Evolutionary conservation across 129 eudicot genomes (phyloP), one percentile per base, ranked within the genome.

Genomic region (Chrysanthemum lavandulifolium): DNA sequence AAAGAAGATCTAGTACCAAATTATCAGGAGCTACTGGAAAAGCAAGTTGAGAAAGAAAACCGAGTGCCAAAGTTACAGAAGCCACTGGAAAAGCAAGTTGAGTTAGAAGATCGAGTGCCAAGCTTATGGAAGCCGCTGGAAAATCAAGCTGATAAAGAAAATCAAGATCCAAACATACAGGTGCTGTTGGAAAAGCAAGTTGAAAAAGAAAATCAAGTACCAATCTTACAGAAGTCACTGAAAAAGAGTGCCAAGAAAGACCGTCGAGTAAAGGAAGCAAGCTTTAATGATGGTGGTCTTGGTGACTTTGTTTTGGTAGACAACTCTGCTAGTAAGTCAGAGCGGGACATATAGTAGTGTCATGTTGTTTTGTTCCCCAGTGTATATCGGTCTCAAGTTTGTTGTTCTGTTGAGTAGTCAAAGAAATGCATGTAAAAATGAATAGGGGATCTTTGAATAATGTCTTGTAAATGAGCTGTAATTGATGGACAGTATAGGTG

Each of bases 401-500:
- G 47, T 40, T 40, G 47, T 40, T 40, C 10, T 40, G 47, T 40
- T 40, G 52, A 15, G 29, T 69, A 53, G 33, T 10, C 13, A 33
- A 29, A 27, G 36, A 50, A 31, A 50, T 29, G 15, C 67, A 12
- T 69, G 75, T 77, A 52, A 40, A 10, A n/a, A 18, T 15, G 50
- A 62, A 52, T 14, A 25, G 60, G 57, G 58, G 65, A 6, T 60
- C 56, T 49, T 60, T 25, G 53, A 18, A 33, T 60, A 68, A 12
- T 48, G 48, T 69, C 60, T 56, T 67, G 67, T 69, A 60, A 27
- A 68, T 51, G 47, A 50, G 33, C 67, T 75, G 48, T 40, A 54
- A 10, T 49, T 8, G 61, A 73, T 62, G 31, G 31, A 2, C 11
- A 0, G 13, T 59, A 9, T 40, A 6, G 10, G 7, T 40, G 10